Conservation (phyloP, 148 eudicot species). For the Silene conica region DNA sequence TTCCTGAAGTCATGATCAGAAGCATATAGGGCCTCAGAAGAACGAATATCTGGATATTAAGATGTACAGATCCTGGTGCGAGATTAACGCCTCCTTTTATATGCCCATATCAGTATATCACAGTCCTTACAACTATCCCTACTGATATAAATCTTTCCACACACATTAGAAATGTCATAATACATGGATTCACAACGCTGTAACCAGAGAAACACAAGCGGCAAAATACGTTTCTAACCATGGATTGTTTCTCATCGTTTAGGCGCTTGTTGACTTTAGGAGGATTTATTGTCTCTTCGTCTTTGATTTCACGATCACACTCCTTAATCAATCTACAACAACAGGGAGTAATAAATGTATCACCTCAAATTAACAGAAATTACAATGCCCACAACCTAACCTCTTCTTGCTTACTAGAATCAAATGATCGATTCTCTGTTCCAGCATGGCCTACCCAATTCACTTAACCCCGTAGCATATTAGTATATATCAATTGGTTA, state of each 20-base stretch:
- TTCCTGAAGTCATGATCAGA: no score
- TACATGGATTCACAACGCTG: background rate
- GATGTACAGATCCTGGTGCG: no score
- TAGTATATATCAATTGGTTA: no score
- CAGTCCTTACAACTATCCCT: background rate
- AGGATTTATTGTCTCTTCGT: conserved; percentile 68
- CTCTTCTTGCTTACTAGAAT: background rate
- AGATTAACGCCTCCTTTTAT: no score
- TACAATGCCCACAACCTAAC: background rate
- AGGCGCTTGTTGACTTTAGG: conserved; percentile 84
- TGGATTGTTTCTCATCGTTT: no score
- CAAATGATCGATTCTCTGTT: background rate
- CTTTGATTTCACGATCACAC: conserved; percentile 94
- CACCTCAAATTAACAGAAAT: background rate
- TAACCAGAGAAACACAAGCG: conserved; percentile 4
- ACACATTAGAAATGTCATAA: background rate
- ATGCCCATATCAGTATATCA: no score
- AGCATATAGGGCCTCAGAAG: no score
- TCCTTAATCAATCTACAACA: conserved; percentile 69
- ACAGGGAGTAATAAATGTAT: background rate
- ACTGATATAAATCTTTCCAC: background rate
- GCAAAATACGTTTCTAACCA: conserved; percentile 41
- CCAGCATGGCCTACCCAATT: background rate
- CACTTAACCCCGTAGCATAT: no score
- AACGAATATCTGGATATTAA: no score